A percentile compares a stretch with the other conserved stretches of the same genome.
phyloP scores from a whole-genome alignment of 495 filamentous ascomycete genomes.

The Lophiostoma macrostomum region DNA sequence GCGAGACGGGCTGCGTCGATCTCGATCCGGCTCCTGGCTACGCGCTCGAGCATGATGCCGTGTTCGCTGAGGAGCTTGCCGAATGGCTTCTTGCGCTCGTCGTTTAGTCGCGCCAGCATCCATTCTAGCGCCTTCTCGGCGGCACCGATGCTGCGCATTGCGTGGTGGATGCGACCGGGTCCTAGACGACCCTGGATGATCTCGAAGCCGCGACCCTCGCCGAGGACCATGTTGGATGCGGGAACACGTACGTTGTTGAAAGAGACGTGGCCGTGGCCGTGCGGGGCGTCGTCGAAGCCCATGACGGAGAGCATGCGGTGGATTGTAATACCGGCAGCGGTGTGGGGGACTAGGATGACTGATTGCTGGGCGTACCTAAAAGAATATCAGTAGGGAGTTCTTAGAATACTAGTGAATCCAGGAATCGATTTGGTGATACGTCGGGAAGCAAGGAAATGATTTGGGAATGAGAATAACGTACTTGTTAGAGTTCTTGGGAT shows the following conservation, averaged over 20 bases:
- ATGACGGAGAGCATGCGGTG: slow-evolving; percentile 47
- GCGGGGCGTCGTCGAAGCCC: slow-evolving; percentile 47
- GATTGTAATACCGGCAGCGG: slow-evolving; percentile 45
- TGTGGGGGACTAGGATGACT: slow-evolving; percentile 43
- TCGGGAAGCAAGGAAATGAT: too few relatives aligned
- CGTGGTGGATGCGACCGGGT: slow-evolving; percentile 47
- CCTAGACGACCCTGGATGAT: slow-evolving; percentile 48
- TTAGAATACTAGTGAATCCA: too few relatives aligned
- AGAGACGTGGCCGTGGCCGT: slow-evolving; percentile 46
- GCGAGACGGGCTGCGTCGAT: slow-evolving; percentile 44
- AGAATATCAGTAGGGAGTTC: too few relatives aligned
- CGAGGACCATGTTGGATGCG: slow-evolving; percentile 41
- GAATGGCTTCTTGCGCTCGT: slow-evolving; percentile 45
- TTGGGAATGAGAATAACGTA: too few relatives aligned
- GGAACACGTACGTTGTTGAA: slow-evolving; percentile 47
- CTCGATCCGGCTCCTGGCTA: slow-evolving; percentile 41
- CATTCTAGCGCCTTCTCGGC: slow-evolving; percentile 47
- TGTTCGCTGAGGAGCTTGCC: slow-evolving; percentile 43
- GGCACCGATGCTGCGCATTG: slow-evolving; percentile 44
- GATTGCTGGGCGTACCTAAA: slow-evolving; percentile 45
- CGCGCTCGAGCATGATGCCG: slow-evolving; percentile 45
- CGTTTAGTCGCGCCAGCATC: slow-evolving; percentile 44
- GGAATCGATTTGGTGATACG: too few relatives aligned
- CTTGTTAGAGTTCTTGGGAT: slow-evolving; percentile 38
- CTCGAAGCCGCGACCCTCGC: slow-evolving; percentile 45